Percentiles rank a stretch among this genome's conserved stretches.
Conservation (phyloP, 495 filamentous ascomycete species). For the Podospora didyma region DNA sequence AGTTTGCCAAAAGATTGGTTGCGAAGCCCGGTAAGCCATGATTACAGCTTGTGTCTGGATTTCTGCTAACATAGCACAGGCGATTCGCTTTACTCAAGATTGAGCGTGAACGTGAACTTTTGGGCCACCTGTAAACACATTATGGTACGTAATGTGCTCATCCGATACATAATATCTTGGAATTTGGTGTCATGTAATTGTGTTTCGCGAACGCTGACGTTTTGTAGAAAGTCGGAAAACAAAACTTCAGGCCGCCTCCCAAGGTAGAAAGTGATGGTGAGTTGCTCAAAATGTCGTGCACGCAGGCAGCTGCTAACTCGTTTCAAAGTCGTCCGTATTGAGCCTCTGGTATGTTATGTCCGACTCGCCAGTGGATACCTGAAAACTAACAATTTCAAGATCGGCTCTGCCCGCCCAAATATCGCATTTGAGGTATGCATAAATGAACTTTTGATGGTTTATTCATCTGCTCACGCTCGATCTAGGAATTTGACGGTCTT, state of each 20-base stretch:
- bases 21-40: constrained; percentile 22
- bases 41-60: constrained; percentile 22
- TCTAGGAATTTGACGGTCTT: constrained; percentile 81
- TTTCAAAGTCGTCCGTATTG: constrained; percentile 24
- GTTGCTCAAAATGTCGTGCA: constrained; percentile 42
- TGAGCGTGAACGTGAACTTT: constrained; percentile 91
- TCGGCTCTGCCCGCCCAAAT: constrained; percentile 66
- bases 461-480: background rate
- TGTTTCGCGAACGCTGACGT: constrained; percentile 10
- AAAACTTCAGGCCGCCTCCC: constrained; percentile 93
- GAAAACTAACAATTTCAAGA: constrained; percentile 63
- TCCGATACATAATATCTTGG: no score
- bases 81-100: constrained; percentile 80
- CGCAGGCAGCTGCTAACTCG: background rate
- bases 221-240: constrained; percentile 71
- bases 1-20: constrained; percentile 31
- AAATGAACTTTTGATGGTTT: no score
- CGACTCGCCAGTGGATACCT: background rate
- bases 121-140: constrained; percentile 85
- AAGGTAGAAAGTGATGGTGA: constrained; percentile 74
- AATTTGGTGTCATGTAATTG: no score
- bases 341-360: constrained; percentile 18
- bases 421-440: constrained; percentile 65
- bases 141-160: constrained; percentile 45
- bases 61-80: constrained; percentile 59